Percentiles rank a stretch among this genome's conserved stretches.
These are phyloP conservation scores for Falciphora oryzae DNA, from an alignment of 2,329 filamentous ascomycete species.

Conservation along the genomic window DNA sequence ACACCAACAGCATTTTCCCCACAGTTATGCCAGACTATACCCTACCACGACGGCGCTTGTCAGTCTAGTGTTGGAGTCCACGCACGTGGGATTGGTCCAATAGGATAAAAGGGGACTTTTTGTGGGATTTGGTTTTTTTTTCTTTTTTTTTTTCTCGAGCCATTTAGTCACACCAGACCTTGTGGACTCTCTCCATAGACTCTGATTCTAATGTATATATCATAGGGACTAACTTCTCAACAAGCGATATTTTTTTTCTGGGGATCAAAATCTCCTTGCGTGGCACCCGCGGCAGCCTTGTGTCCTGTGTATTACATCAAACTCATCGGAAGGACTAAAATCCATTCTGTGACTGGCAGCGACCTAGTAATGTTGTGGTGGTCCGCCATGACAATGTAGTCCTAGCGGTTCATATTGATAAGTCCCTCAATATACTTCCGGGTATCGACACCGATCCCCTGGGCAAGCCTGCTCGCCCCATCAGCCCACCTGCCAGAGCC, in stretches of 20 bases:
- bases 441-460: conserved; percentile 73
- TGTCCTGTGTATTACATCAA: background rate
- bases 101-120: background rate
- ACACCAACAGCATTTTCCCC: background rate
- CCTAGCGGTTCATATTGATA: conserved; percentile 52
- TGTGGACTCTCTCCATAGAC: background rate
- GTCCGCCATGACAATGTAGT: background rate
- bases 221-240: conserved; percentile 5
- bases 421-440: conserved; percentile 68
- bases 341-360: background rate
- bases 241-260: background rate
- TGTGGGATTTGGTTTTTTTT: background rate
- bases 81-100: background rate
- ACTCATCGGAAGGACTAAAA: background rate
- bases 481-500: conserved; percentile 39
- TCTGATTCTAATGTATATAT: conserved; percentile 11
- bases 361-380: background rate
- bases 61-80: background rate
- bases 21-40: background rate
- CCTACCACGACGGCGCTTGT: background rate
- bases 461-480: conserved; percentile 55
- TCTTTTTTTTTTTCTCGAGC: background rate
- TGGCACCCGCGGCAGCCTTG: no score
- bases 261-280: background rate
- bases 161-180: background rate